Evolutionary conservation across 2,329 filamentous ascomycete genomes (phyloP), one percentile per base, ranked within the genome.

Genomic region (Botrytis sinoallii): DNA sequence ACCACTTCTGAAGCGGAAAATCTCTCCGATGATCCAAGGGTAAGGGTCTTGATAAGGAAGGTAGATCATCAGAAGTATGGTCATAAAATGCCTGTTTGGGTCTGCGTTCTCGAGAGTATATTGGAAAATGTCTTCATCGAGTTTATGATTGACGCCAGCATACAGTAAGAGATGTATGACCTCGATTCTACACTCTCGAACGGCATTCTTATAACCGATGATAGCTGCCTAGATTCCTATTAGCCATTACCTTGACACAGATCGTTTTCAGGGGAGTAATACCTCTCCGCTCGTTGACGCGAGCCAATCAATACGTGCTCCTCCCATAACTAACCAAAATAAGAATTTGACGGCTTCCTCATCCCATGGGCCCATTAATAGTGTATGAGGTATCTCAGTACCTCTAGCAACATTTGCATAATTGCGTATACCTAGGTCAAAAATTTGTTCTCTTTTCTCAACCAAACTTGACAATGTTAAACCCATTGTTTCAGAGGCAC

Each of bases 331-430:
- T 16, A 81, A 66, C 78, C 79, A 80, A 70, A 77, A 82, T 16
- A 82, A 75, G 71, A 76, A 72, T 44, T 73, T 74, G 10, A 79
- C 66, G 48, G 75, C 74, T 0, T 77, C 77, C 42, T 80, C 76
- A 22, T 74, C 73, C 80, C 80, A 82, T 16, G 79, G 79, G 18
- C 80, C 79, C 14, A 73, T 69, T 12, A 82, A 77, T n/a, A 81
- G 74, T 42, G 75, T 77, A 32, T 77, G 63, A 3, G 80, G 80
- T 48, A 82, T 79, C 70, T 80, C 76, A 29, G 75, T 69, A 14
- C 67, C 72, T 32, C 73, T 44, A 14, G 75, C 74, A 38, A 79
- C 32, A 59, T 77, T 74, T 8, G 32, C 42, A 70, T 74, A 61
- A n/a, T 29, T 59, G 10, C 3, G n/a, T 4, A 9, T 14, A n/a